Evolutionary conservation across 2,329 filamentous ascomycete species (phyloP).

Genomic region (Apiospora rasikravindrae): DNA sequence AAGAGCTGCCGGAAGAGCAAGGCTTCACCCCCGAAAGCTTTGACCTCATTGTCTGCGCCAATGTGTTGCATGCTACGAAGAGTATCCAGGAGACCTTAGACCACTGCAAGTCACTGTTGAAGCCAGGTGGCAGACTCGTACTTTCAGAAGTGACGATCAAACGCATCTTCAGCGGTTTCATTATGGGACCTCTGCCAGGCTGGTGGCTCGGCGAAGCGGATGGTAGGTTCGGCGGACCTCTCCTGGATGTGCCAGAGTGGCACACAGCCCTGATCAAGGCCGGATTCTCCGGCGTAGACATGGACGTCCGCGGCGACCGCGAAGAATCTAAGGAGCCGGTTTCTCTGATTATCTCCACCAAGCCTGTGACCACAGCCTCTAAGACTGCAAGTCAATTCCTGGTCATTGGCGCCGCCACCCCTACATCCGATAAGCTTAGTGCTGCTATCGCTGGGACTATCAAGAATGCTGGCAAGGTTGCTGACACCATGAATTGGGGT

Average conservation of each 20-base stretch:
- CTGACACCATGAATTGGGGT: not conserved
- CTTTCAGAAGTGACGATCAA: slow-evolving; percentile 10
- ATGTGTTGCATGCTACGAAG: slow-evolving; percentile 5
- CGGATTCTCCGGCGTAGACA: slow-evolving; percentile 16
- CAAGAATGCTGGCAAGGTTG: not conserved
- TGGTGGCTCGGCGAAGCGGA: slow-evolving; percentile 19
- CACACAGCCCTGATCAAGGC: not conserved
- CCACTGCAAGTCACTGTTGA: not conserved
- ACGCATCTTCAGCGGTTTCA: slow-evolving; percentile 11
- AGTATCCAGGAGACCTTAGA: not conserved
- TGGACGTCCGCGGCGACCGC: slow-evolving; percentile 22
- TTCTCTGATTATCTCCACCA: not conserved
- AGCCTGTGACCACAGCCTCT: not conserved
- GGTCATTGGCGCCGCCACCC: not conserved
- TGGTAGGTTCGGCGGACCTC: not conserved
- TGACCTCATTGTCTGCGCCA: slow-evolving; percentile 17
- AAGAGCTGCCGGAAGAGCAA: not conserved
- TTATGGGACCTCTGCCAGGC: slow-evolving; percentile 16
- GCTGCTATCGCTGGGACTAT: not conserved
- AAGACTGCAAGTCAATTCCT: not conserved
- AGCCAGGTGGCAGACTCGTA: slow-evolving; percentile 10
- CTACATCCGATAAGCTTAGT: not conserved
- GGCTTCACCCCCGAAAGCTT: slow-evolving; percentile 2
- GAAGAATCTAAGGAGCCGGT: not conserved
- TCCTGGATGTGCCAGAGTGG: not conserved